phyloP scores from a whole-genome alignment of 345 rosid genomes.

The Combretum micranthum region DNA sequence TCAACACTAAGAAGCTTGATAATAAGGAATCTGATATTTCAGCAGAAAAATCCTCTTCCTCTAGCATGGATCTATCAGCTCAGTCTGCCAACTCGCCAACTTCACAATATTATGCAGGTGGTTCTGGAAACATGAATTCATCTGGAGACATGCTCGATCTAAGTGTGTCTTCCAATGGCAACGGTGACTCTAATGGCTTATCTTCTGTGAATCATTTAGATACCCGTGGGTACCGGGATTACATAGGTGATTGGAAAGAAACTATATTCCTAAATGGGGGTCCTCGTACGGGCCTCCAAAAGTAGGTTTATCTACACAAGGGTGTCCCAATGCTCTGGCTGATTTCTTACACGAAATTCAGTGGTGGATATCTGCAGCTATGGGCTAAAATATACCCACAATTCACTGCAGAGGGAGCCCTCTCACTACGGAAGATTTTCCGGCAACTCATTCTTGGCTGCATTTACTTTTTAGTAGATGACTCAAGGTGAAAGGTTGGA shows the following conservation, averaged over 20 bases:
- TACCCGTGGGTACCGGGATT: constrained; percentile 6
- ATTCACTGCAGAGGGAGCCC: too few relatives aligned
- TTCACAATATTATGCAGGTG: constrained; percentile 11
- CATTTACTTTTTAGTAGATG: constrained; percentile 13
- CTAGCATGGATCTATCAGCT: constrained; percentile 16
- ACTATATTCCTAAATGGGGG: constrained; percentile 23
- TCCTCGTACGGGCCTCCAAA: constrained; percentile 15
- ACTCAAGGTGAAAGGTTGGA: background rate
- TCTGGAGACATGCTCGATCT: constrained; percentile 13
- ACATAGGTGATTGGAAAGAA: constrained; percentile 23
- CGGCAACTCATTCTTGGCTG: constrained; percentile 85
- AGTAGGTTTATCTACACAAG: constrained; percentile 3
- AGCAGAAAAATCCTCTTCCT: constrained; percentile 15
- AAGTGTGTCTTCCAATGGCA: constrained; percentile 11
- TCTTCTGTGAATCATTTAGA: constrained; percentile 14
- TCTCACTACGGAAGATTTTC: constrained; percentile 9
- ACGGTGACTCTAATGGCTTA: constrained; percentile 11
- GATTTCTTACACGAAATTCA: constrained; percentile 7
- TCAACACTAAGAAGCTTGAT: constrained; percentile 40
- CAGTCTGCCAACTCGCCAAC: constrained; percentile 15
- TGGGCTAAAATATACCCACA: too few relatives aligned
- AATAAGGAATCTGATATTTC: constrained; percentile 14
- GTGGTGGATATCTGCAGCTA: background rate
- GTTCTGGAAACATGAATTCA: constrained; percentile 12
- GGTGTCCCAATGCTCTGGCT: constrained; percentile 4